Conservation (phyloP, 2,329 filamentous ascomycete genomes). For the Gaeumannomyces sp. region DNA sequence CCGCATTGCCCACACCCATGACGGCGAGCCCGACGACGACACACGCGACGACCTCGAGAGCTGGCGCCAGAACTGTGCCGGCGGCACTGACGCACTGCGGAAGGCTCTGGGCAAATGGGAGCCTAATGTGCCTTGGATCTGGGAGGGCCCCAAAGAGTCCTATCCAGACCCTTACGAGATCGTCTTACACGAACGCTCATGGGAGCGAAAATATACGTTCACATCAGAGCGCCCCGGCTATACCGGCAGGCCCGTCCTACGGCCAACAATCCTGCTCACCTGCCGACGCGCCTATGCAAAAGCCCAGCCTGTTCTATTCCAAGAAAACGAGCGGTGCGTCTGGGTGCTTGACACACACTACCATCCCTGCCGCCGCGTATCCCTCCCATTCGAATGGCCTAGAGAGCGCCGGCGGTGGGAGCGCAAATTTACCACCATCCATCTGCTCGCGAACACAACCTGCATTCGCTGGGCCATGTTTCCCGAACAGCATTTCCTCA, state of each 20-base stretch:
- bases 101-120: background rate
- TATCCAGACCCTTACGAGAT: background rate
- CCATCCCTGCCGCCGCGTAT: background rate
- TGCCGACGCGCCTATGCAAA: background rate
- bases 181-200: too few species aligned
- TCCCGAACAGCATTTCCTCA: background rate
- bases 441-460: background rate
- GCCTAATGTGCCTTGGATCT: rapidly evolving
- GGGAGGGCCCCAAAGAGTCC: background rate
- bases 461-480: background rate
- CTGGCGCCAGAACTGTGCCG: background rate
- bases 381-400: background rate
- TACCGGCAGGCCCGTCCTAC: background rate
- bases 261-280: background rate
- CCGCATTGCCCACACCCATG: background rate
- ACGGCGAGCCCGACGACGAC: background rate
- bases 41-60: background rate
- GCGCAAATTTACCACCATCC: background rate
- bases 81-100: background rate
- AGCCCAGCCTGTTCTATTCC: background rate
- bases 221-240: background rate
- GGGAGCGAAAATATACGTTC: background rate
- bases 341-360: background rate
- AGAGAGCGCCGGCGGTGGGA: background rate
- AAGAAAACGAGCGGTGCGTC: background rate